Base-by-base conservation (phyloP, 306 rosid species). In the Fragaria iinumae region DNA sequence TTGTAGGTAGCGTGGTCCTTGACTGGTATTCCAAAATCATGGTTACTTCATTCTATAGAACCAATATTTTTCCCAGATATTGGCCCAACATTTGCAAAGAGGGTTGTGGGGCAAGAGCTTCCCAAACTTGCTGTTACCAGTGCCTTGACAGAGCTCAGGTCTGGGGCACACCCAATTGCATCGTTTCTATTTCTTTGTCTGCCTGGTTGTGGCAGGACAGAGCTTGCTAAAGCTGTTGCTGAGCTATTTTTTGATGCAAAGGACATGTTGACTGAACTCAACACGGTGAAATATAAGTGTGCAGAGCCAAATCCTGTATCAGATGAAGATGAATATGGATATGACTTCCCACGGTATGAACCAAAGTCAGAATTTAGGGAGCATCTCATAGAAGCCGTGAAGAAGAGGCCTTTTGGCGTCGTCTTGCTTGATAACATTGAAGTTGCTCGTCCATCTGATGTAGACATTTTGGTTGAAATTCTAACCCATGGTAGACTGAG, bases 131-230 rank as follows among this genome's bases (percentile, higher is more conserved):
- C 73, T 43, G 18, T 69, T 16, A 44, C 73, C 39, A 12, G 55
- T 69, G 55, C 56, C 38, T 69, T 44, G 56, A 41, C 52, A 43
- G 52, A 45, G 5, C 55, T 11, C 45, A 9, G 20, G 4, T 18
- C 67, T 62, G 67, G 67, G 67, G 34, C 9, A 5, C 67, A 62
- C 3, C 67, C 67, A 62, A 32, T 62, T 62, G 67, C 67, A 29
- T 62, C 41, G 9, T 29, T 62, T 62, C 67, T 62, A 3, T 45
- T 43, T 27, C 52, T 67, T 67, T 67, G 49, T 29, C 13, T 27
- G 27, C 52, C 72, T 67, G 72, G 72, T 39, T 67, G 72, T 67
- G 50, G 72, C 49, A 67, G 50, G 52, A 67, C 72, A 67, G 72
- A 41, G 50, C 72, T 67, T 67, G 72, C 72, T 67, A 67, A 67